Conservation (phyloP, 768 basidiomycete genomes). For the Hygrophorus russula region DNA sequence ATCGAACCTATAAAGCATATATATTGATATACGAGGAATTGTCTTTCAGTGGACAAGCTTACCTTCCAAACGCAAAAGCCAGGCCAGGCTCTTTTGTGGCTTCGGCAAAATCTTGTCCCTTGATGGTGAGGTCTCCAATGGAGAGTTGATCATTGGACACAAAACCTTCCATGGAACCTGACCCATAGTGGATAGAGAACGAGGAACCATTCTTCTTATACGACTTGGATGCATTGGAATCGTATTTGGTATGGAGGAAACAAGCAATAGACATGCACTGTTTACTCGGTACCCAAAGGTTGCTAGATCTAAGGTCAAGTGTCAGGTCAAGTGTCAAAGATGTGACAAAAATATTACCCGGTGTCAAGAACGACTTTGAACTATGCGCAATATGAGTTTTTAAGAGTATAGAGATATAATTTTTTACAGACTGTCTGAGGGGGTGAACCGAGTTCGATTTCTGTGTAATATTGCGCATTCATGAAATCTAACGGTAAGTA, state of each 20-base stretch:
- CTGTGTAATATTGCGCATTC: constrained; percentile 95
- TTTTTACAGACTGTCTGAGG: constrained; percentile 55
- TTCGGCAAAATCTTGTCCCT: constrained; percentile 83
- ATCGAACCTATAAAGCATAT: constrained; percentile 55
- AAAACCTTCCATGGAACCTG: constrained; percentile 94
- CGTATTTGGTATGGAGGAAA: constrained; percentile 91
- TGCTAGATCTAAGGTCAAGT: constrained; percentile 51
- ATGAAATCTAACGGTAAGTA: constrained; percentile 61
- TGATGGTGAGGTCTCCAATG: constrained; percentile 77
- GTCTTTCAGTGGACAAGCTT: constrained; percentile 17
- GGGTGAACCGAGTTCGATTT: constrained; percentile 76
- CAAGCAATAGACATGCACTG: constrained; percentile 83
- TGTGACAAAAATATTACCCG: constrained; percentile 31
- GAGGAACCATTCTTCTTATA: constrained; percentile 84
- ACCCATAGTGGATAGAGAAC: constrained; percentile 90
- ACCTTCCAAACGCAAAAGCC: constrained; percentile 95
- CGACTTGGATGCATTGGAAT: constrained; percentile 64
- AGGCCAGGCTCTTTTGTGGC: constrained; percentile 94
- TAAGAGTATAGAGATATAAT: neutral
- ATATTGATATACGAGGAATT: neutral
- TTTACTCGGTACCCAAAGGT: constrained; percentile 86
- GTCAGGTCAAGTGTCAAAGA: constrained; percentile 6
- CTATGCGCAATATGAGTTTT: constrained; percentile 19
- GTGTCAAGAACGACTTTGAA: constrained; percentile 97
- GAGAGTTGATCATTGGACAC: constrained; percentile 73